These are phyloP conservation scores for Cercospora beticola DNA, from an alignment of 2,329 filamentous ascomycete species.

Conservation along the genomic window DNA sequence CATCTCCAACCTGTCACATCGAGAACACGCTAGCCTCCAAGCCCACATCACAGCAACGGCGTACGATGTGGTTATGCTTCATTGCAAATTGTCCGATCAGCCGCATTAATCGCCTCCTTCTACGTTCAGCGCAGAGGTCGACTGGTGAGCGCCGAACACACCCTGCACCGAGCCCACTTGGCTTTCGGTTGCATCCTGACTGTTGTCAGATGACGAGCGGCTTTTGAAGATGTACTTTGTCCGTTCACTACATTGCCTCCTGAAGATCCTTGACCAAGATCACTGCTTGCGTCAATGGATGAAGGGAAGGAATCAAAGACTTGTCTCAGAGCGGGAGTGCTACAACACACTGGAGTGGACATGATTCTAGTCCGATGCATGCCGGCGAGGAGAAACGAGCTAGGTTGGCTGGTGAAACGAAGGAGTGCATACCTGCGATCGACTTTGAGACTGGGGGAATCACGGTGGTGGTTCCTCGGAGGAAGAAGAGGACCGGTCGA, in stretches of 20 bases:
- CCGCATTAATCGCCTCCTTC: slow-evolving; percentile 66
- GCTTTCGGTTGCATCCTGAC: slow-evolving; percentile 21
- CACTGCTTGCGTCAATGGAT: not conserved
- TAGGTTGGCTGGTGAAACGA: slow-evolving; percentile 30
- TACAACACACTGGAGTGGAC: slow-evolving; percentile 36
- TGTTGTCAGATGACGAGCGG: slow-evolving; percentile 59
- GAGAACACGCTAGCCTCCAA: slow-evolving; percentile 43
- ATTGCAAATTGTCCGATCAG: slow-evolving; percentile 54
- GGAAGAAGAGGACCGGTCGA: not conserved
- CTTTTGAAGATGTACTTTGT: slow-evolving; percentile 98
- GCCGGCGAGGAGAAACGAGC: slow-evolving; percentile 19
- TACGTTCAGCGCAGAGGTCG: slow-evolving; percentile 48
- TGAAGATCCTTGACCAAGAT: slow-evolving; percentile 35
- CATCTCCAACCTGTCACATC: slow-evolving; percentile 49
- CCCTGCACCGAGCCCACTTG: slow-evolving; percentile 26
- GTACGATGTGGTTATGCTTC: slow-evolving; percentile 51
- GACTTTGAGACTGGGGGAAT: slow-evolving; percentile 14
- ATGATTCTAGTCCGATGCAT: slow-evolving; percentile 64
- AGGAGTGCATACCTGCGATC: slow-evolving; percentile 22
- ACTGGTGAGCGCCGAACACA: slow-evolving; percentile 59
- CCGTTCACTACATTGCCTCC: slow-evolving; percentile 67
- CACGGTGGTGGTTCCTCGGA: slow-evolving; percentile 13
- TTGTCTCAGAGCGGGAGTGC: slow-evolving; percentile 82
- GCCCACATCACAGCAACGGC: slow-evolving; percentile 52
- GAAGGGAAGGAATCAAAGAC: slow-evolving; percentile 88